phyloP scores from a whole-genome alignment of 73 alveolate species.

The Breviolum minutum region DNA sequence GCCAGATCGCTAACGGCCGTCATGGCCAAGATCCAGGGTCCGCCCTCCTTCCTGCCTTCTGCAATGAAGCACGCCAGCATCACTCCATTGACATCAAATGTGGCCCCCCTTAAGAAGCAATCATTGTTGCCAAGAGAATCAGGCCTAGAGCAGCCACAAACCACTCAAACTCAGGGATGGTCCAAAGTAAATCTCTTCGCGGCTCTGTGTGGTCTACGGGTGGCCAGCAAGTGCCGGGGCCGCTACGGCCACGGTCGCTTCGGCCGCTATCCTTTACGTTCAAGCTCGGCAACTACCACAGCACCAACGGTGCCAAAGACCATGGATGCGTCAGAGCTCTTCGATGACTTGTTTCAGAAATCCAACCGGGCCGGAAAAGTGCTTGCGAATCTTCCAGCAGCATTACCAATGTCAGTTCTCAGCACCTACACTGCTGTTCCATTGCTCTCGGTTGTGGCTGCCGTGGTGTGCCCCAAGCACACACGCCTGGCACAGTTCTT shows the following conservation, averaged over 20 bases:
- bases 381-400: constrained; percentile 67
- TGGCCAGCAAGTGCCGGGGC: constrained; percentile 13
- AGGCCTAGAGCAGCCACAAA: background rate
- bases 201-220: background rate
- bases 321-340: constrained; percentile 35
- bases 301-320: constrained; percentile 60
- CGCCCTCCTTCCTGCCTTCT: constrained; percentile 26
- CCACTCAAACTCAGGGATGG: background rate
- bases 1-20: constrained; percentile 2
- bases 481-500: constrained; percentile 81
- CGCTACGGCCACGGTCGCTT: background rate
- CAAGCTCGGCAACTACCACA: constrained; percentile 1
- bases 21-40: constrained; percentile 13
- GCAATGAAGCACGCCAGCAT: background rate
- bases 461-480: constrained; percentile 74
- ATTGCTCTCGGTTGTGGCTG: constrained; percentile 55
- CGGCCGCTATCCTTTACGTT: constrained; percentile 1
- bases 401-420: constrained; percentile 64
- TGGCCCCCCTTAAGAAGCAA: background rate
- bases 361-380: constrained; percentile 43
- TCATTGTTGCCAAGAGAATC: constrained; percentile 19
- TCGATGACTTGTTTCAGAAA: constrained; percentile 53
- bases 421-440: constrained; percentile 88
- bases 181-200: constrained; percentile 11
- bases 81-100: background rate